phyloP scores from a whole-genome alignment of 192 early-diverging fungal genomes.

The Neocallimastix lanati region DNA sequence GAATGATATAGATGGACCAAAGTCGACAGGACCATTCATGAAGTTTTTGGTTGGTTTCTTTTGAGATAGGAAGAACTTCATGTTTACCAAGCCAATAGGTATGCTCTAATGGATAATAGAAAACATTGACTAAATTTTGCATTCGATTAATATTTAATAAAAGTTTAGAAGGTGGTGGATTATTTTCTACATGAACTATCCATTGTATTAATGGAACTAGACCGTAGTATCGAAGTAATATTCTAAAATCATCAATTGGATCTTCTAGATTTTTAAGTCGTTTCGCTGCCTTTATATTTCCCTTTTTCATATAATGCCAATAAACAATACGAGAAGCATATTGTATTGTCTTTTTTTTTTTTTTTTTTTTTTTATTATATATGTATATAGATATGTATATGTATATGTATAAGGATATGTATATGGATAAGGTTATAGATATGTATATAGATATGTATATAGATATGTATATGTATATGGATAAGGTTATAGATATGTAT shows the following conservation, averaged over 20 bases:
- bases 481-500: too few relatives aligned
- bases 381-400: too few relatives aligned
- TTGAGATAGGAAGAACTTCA: not conserved
- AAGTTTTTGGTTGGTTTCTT: not conserved
- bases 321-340: slow-evolving; percentile 81
- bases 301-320: slow-evolving; percentile 46
- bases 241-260: slow-evolving; percentile 80
- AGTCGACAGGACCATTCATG: not conserved
- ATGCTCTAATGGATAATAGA: not conserved
- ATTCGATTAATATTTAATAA: not conserved
- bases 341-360: slow-evolving; percentile 51
- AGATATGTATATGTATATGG: too few relatives aligned
- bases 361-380: too few relatives aligned
- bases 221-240: slow-evolving; percentile 71
- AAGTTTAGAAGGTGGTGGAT: not conserved
- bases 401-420: too few relatives aligned
- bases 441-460: too few relatives aligned
- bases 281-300: slow-evolving; percentile 36
- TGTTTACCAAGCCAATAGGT: not conserved
- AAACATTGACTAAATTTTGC: not conserved
- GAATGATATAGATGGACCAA: not conserved
- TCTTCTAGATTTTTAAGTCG: slow-evolving; percentile 59
- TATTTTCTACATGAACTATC: not conserved
- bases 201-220: not conserved
- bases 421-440: too few relatives aligned